phyloP scores from a whole-genome alignment of 768 basidiomycete genomes.

The Russula vinacea region DNA sequence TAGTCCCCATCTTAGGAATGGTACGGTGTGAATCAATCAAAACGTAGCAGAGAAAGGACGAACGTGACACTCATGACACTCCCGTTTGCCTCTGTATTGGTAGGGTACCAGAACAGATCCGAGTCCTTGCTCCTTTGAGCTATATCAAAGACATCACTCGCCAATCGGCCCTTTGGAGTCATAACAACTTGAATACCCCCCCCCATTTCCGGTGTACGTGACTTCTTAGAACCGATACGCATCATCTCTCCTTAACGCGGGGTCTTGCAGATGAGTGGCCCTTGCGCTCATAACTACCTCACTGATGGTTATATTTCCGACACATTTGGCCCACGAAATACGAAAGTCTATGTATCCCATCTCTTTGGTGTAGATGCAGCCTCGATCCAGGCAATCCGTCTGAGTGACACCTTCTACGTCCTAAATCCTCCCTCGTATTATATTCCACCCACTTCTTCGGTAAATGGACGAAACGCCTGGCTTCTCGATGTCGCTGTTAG shows the following conservation, averaged over 20 bases:
- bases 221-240: no score
- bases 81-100: no score
- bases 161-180: no score
- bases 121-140: no score
- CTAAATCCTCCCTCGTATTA: not conserved
- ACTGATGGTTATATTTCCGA: constrained; percentile 20
- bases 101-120: no score
- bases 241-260: not conserved
- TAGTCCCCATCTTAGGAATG: no score
- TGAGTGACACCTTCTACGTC: constrained; percentile 7
- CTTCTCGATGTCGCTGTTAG: constrained; percentile 18
- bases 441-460: not conserved
- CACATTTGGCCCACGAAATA: constrained; percentile 7
- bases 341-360: not conserved
- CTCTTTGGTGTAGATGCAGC: constrained; percentile 7
- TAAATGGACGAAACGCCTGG: constrained; percentile 1
- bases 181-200: no score
- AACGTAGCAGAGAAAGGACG: no score
- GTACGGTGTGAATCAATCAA: no score
- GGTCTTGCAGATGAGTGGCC: constrained; percentile 1
- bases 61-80: no score
- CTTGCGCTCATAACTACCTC: not conserved
- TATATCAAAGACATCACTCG: no score
- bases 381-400: not conserved
- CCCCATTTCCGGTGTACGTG: no score